These are phyloP conservation scores for Phytophthora ramorum DNA, from an alignment of 352 stramenopile genomes.

Conservation along the genomic window DNA sequence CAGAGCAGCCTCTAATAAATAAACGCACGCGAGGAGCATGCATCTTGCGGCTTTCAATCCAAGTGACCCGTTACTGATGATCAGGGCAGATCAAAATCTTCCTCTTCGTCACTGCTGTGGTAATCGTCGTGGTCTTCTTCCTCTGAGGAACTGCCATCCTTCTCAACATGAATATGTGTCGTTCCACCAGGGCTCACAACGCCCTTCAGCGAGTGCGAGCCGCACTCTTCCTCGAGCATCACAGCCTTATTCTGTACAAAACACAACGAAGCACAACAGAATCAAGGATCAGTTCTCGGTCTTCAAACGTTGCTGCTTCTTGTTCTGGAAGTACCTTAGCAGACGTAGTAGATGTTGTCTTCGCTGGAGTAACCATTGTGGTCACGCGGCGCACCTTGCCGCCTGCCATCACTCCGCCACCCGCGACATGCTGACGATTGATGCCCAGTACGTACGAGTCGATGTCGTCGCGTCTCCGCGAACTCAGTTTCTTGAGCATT, in stretches of 20 bases:
- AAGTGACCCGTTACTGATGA: not conserved
- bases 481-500: slow-evolving; percentile 60
- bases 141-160: slow-evolving; percentile 58
- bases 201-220: slow-evolving; percentile 54
- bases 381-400: slow-evolving; percentile 43
- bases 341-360: slow-evolving; percentile 36
- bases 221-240: slow-evolving; percentile 54
- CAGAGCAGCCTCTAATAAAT: slow-evolving; percentile 34
- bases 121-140: slow-evolving; percentile 44
- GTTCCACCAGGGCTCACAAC: slow-evolving; percentile 72
- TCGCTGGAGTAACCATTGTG: slow-evolving; percentile 17
- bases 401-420: slow-evolving; percentile 41
- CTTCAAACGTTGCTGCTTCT: not conserved
- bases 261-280: not conserved
- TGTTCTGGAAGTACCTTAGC: slow-evolving; percentile 33
- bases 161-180: slow-evolving; percentile 61
- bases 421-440: slow-evolving; percentile 60
- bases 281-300: not conserved
- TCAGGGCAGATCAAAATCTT: slow-evolving; percentile 37
- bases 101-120: slow-evolving; percentile 41
- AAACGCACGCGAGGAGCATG: slow-evolving; percentile 6
- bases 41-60: not conserved
- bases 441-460: slow-evolving; percentile 79
- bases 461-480: slow-evolving; percentile 72
- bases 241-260: slow-evolving; percentile 45